Conservation (phyloP, 371 early-diverging fungal genomes). For the Mortierella sp. region DNA sequence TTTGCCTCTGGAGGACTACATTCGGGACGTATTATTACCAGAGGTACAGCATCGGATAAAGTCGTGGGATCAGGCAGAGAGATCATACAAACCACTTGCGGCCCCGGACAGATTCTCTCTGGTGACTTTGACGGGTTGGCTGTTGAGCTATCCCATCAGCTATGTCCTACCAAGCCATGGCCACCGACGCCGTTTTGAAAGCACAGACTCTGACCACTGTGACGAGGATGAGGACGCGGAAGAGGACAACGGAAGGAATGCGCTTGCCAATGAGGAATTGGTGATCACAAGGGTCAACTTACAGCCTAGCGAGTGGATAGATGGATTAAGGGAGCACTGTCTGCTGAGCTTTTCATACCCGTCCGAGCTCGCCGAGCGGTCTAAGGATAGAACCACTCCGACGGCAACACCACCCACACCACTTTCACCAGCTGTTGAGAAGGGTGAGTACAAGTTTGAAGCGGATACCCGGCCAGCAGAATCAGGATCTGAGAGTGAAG, state of each 20-base stretch:
- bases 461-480: background rate
- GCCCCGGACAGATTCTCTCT: slow-evolving; percentile 13
- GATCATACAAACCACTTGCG: background rate
- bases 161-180: slow-evolving; percentile 19
- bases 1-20: slow-evolving; percentile 20
- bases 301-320: slow-evolving; percentile 13
- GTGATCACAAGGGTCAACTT: slow-evolving; percentile 24
- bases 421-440: background rate
- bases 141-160: slow-evolving; percentile 30
- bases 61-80: slow-evolving; percentile 30
- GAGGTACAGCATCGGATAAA: slow-evolving; percentile 15
- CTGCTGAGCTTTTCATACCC: slow-evolving; percentile 28
- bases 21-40: slow-evolving; percentile 9
- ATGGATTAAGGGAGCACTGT: slow-evolving; percentile 15
- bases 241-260: slow-evolving; percentile 16
- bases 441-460: slow-evolving; percentile 5
- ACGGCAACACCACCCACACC: background rate
- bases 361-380: slow-evolving; percentile 9
- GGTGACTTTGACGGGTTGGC: slow-evolving; percentile 38
- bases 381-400: background rate
- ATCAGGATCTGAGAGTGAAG: background rate
- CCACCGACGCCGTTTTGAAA: background rate
- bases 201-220: background rate
- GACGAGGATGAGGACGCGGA: slow-evolving; percentile 17
- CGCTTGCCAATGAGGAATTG: slow-evolving; percentile 24